phyloP scores from a whole-genome alignment of 106 monocot genomes.

The Dendrobium chrysotoxum region DNA sequence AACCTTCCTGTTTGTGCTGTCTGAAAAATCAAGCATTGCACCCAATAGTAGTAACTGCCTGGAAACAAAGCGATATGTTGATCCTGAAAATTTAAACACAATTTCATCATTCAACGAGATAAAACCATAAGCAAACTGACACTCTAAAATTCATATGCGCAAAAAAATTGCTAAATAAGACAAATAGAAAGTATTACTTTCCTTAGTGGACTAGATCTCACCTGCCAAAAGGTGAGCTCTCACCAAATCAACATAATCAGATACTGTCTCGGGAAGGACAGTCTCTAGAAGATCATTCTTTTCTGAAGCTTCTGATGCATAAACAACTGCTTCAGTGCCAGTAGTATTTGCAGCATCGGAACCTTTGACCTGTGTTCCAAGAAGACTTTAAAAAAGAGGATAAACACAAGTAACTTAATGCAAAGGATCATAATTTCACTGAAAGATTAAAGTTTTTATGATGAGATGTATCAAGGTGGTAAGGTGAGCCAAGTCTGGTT shows the following conservation, averaged over 20 bases:
- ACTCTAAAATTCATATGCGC: not conserved
- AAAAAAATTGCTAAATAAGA: not conserved
- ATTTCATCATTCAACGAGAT: not conserved
- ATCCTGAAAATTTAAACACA: conserved; percentile 40
- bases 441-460: not conserved
- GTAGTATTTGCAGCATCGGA: conserved; percentile 83
- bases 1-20: conserved; percentile 63
- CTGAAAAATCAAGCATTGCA: conserved; percentile 84
- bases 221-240: conserved; percentile 85
- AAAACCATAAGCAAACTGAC: not conserved
- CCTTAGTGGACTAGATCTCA: conserved; percentile 8
- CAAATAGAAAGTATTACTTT: not conserved
- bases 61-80: conserved; percentile 68
- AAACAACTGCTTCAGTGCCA: conserved; percentile 84
- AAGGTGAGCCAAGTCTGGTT: not conserved
- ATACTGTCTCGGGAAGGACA: conserved; percentile 70
- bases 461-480: too few relatives aligned
- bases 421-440: not conserved
- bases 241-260: conserved; percentile 80
- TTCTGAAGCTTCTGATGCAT: conserved; percentile 89
- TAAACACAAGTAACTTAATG: not conserved
- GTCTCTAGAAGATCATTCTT: conserved; percentile 78
- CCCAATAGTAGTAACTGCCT: conserved; percentile 86
- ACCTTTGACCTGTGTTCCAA: conserved; percentile 63
- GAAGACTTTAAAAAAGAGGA: conserved; percentile 1